Evolutionary conservation across 208 protist genomes (phyloP).

Genomic region (Vickermania spadyakhi): DNA sequence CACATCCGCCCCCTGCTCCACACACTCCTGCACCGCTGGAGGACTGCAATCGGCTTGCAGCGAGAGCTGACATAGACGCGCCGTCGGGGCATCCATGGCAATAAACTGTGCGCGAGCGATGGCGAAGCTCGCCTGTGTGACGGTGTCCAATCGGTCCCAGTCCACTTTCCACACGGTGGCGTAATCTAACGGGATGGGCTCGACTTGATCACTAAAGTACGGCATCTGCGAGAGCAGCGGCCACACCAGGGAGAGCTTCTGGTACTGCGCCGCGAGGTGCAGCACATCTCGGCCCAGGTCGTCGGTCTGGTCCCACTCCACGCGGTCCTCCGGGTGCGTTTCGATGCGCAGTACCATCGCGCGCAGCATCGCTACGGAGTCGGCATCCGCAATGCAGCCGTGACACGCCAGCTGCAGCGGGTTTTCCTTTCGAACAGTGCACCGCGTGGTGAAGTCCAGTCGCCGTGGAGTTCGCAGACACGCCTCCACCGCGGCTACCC

Average conservation of each 20-base stretch:
- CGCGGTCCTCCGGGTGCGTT: background rate
- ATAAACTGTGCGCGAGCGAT: background rate
- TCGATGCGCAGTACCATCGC: background rate
- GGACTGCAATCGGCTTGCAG: background rate
- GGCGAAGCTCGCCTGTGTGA: background rate
- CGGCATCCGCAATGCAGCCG: background rate
- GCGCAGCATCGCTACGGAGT: background rate
- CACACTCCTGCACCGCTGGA: background rate
- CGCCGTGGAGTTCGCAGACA: background rate
- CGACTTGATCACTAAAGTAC: background rate
- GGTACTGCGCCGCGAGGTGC: background rate
- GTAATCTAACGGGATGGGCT: background rate
- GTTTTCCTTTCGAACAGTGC: background rate
- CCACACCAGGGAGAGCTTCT: background rate
- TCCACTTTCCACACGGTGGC: background rate
- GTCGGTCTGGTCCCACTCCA: background rate
- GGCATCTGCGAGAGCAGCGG: background rate
- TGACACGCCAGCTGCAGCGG: background rate
- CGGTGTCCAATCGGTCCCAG: background rate
- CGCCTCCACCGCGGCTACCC: background rate
- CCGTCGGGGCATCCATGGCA: background rate
- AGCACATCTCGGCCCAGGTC: background rate
- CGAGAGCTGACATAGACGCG: background rate
- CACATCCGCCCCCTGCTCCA: background rate
- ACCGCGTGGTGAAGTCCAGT: background rate